A percentile compares a stretch with the other conserved stretches of the same genome.
These are phyloP conservation scores for Phytophthora gonapodyides DNA, from an alignment of 352 stramenopile genomes.

Conservation along the genomic window DNA sequence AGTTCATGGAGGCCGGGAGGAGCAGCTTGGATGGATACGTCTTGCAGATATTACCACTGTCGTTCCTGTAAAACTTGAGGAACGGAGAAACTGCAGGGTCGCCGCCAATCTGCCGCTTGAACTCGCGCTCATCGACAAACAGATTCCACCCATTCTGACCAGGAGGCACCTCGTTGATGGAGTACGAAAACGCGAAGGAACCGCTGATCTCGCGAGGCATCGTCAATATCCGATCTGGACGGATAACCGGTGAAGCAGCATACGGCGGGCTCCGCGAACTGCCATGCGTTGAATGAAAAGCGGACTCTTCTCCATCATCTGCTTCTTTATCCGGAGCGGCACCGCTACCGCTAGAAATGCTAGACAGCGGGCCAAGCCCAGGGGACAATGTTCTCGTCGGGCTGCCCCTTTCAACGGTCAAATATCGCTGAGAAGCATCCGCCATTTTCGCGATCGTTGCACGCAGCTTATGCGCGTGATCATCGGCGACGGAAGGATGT, in stretches of 20 bases:
- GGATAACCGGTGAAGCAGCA: slow-evolving; percentile 48
- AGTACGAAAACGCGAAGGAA: slow-evolving; percentile 75
- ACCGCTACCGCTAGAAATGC: slow-evolving; percentile 11
- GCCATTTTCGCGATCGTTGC: slow-evolving; percentile 56
- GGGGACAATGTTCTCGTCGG: slow-evolving; percentile 19
- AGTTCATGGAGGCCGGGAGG: slow-evolving; percentile 72
- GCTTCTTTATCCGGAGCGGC: slow-evolving; percentile 14
- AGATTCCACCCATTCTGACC: slow-evolving; percentile 80
- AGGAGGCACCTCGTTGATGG: slow-evolving; percentile 36
- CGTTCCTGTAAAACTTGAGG: slow-evolving; percentile 85
- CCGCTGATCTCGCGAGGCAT: slow-evolving; percentile 57
- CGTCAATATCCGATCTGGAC: slow-evolving; percentile 34
- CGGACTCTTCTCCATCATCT: slow-evolving; percentile 16
- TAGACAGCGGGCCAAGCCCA: slow-evolving; percentile 17
- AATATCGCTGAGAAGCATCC: slow-evolving; percentile 66
- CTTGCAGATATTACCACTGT: slow-evolving; percentile 77
- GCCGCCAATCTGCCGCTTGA: slow-evolving; percentile 75
- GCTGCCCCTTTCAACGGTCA: slow-evolving; percentile 31
- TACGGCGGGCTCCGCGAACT: slow-evolving; percentile 25
- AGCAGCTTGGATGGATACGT: slow-evolving; percentile 86
- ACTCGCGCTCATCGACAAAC: slow-evolving; percentile 75
- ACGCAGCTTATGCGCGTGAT: slow-evolving; percentile 51
- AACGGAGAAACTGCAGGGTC: slow-evolving; percentile 67
- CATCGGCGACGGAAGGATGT: slow-evolving; percentile 51
- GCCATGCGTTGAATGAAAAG: slow-evolving; percentile 16